phyloP scores from a whole-genome alignment of 2,329 filamentous ascomycete genomes.

The Trichoderma arundinaceum region DNA sequence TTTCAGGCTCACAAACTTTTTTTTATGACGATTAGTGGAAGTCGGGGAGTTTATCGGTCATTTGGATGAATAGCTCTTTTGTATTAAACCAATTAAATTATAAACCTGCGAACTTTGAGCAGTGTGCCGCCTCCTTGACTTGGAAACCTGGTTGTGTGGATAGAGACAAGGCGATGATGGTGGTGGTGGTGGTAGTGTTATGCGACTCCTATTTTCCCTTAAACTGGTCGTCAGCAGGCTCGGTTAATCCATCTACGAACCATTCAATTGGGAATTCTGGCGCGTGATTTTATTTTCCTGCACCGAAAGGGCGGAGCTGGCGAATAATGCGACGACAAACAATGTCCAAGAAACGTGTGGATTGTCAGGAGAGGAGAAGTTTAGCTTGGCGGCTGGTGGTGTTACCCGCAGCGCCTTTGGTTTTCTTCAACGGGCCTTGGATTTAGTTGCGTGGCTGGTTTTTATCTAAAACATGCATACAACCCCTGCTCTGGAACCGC shows the following conservation, averaged over 20 bases:
- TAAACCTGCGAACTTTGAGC: background rate
- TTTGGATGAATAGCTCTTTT: conserved; percentile 29
- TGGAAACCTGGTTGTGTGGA: background rate
- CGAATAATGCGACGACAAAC: background rate
- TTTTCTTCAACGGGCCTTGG: background rate
- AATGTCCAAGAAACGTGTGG: background rate
- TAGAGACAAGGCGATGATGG: background rate
- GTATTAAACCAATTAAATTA: conserved; percentile 5
- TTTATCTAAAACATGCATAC: conserved; percentile 24
- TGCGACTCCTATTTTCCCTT: background rate
- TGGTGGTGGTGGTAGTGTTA: background rate
- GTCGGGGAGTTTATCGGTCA: conserved; percentile 6
- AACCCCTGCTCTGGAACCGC: conserved; percentile 1
- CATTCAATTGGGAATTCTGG: background rate
- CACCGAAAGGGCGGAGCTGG: background rate
- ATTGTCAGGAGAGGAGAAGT: background rate
- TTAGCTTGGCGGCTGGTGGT: background rate
- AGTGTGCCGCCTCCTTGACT: background rate
- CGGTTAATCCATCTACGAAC: background rate
- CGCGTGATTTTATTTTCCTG: background rate
- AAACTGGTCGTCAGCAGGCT: background rate
- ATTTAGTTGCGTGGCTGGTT: background rate
- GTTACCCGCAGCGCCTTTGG: background rate
- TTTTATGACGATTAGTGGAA: conserved; percentile 6
- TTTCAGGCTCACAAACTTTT: conserved; percentile 10